Percentiles rank a stretch among this genome's conserved stretches.
phyloP scores from a whole-genome alignment of 768 basidiomycete genomes.

The Xanthoconium stramineum region DNA sequence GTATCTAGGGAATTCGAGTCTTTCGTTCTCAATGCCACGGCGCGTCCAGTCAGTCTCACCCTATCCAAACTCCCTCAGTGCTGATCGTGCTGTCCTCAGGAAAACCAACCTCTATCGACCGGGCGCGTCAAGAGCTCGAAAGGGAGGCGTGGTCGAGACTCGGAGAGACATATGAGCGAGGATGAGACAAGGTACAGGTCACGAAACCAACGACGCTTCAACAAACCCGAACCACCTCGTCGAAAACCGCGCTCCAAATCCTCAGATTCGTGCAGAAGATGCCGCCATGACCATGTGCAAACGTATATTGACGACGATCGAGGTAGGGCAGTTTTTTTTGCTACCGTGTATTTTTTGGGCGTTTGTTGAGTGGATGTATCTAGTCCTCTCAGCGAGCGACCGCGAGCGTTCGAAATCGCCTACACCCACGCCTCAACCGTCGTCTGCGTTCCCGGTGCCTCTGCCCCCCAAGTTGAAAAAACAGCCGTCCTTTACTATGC shows the following conservation, averaged over 20 bases:
- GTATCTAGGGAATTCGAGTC: conserved; percentile 69
- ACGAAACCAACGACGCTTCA: conserved; percentile 7
- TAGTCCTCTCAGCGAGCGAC: conserved; percentile 23
- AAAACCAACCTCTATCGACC: conserved; percentile 11
- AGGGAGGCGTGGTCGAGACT: conserved; percentile 6
- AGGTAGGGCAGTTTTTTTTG: conserved; percentile 18
- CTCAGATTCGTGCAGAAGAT: conserved; percentile 6
- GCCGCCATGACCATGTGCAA: not conserved
- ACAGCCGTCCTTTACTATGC: conserved; percentile 61
- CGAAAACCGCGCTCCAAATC: conserved; percentile 23
- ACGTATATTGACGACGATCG: conserved; percentile 7
- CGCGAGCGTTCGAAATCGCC: conserved; percentile 23
- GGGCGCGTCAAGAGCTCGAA: conserved; percentile 7
- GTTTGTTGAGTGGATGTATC: conserved; percentile 6
- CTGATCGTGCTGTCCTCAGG: conserved; percentile 15
- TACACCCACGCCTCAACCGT: conserved; percentile 3
- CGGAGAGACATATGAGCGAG: conserved; percentile 14
- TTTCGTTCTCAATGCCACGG: conserved; percentile 67
- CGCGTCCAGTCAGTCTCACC: conserved; percentile 16
- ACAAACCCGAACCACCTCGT: conserved; percentile 7
- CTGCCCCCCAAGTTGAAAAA: conserved; percentile 32
- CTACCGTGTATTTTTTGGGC: not conserved
- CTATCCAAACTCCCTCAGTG: not conserved
- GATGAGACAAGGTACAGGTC: conserved; percentile 9
- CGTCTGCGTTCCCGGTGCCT: conserved; percentile 19